These are phyloP conservation scores for Arbutus unedo DNA, from an alignment of 148 eudicot species.

Conservation along the genomic window DNA sequence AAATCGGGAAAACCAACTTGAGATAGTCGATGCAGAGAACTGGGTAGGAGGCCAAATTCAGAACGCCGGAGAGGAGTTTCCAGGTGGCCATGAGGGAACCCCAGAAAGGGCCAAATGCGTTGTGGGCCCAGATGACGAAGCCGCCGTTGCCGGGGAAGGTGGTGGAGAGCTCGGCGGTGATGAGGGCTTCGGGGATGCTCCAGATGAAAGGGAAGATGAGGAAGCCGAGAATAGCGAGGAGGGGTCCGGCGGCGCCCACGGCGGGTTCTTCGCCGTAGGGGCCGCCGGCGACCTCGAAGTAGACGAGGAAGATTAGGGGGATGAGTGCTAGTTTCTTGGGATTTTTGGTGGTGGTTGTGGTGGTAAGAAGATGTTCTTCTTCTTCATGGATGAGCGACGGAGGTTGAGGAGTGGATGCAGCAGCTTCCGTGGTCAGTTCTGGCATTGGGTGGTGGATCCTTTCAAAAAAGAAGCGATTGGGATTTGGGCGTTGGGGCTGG, in stretches of 20 bases:
- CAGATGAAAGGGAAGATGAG: constrained; percentile 21
- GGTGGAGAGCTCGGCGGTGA: constrained; percentile 24
- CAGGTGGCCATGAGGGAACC: constrained; percentile 19
- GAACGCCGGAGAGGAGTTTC: constrained; percentile 18
- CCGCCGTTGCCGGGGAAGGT: constrained; percentile 23
- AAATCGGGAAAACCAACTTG: constrained; percentile 18
- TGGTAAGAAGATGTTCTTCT: background rate
- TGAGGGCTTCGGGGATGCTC: constrained; percentile 26
- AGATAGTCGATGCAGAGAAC: constrained; percentile 20
- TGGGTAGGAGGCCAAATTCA: constrained; percentile 24
- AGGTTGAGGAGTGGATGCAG: background rate
- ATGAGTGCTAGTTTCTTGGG: constrained; percentile 13
- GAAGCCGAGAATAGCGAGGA: constrained; percentile 24
- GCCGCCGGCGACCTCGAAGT: constrained; percentile 28
- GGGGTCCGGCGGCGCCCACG: constrained; percentile 21
- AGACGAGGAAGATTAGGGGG: constrained; percentile 25
- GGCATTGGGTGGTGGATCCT: background rate
- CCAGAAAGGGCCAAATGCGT: constrained; percentile 23
- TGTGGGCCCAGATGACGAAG: constrained; percentile 22
- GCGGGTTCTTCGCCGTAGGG: constrained; percentile 27
- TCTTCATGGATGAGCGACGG: background rate
- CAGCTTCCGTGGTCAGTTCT: background rate
- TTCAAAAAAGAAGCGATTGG: background rate
- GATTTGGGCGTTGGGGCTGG: background rate
- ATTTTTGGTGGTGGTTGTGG: background rate